These are phyloP conservation scores for Choiromyces venosus DNA, from an alignment of 495 filamentous ascomycete genomes.

Conservation along the genomic window DNA sequence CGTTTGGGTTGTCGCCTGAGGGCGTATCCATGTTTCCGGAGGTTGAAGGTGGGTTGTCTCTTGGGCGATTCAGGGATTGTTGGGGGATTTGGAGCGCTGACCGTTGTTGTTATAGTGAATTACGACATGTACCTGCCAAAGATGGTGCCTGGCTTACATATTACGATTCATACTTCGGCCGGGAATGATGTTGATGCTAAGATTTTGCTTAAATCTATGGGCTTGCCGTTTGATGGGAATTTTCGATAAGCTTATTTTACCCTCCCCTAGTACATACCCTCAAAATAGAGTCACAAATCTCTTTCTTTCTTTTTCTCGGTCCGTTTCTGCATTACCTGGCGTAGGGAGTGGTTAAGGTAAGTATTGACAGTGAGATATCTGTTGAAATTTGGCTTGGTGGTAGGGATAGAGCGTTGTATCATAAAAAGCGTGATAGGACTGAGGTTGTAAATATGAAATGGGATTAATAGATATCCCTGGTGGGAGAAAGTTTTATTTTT, in stretches of 20 bases:
- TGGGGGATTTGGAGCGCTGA: background rate
- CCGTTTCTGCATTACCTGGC: background rate
- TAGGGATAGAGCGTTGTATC: background rate
- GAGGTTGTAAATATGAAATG: background rate
- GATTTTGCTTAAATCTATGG: slow-evolving; percentile 72
- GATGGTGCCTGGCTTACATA: slow-evolving; percentile 87
- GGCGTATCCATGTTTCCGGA: slow-evolving; percentile 80
- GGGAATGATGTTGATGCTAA: slow-evolving; percentile 87
- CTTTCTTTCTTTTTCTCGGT: background rate
- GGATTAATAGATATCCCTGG: background rate
- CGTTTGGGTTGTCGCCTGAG: slow-evolving; percentile 67
- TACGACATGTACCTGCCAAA: slow-evolving; percentile 68
- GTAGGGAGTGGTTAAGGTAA: background rate
- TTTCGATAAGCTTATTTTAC: slow-evolving; percentile 23
- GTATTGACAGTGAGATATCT: background rate
- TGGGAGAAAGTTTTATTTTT: background rate
- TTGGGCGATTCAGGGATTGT: no score
- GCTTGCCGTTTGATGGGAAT: slow-evolving; percentile 79
- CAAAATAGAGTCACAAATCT: background rate
- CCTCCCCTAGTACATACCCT: background rate
- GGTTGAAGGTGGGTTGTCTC: slow-evolving; percentile 68
- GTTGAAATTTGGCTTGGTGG: background rate
- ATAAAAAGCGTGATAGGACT: background rate
- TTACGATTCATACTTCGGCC: slow-evolving; percentile 82
- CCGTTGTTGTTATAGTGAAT: slow-evolving; percentile 19